Conservation (phyloP, 345 rosid species). For the Aurinia saxatilis region DNA sequence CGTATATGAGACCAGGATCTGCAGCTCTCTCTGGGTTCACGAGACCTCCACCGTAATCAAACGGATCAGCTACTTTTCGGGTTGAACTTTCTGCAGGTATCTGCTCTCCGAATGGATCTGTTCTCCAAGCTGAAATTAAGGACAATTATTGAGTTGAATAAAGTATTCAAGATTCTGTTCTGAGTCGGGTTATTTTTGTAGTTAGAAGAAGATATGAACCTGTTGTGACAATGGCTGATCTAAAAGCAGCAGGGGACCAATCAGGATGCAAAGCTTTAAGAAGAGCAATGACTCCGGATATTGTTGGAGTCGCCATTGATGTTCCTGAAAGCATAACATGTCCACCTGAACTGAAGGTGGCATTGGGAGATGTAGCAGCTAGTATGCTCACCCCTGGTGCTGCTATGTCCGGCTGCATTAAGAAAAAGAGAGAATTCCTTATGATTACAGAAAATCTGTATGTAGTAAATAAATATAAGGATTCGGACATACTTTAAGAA, state of each 20-base stretch:
- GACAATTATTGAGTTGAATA: not conserved
- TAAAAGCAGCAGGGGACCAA: too few species aligned
- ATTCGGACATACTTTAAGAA: slow-evolving; percentile 12
- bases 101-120: slow-evolving; percentile 31
- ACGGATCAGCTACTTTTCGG: slow-evolving; percentile 37
- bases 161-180: too few species aligned
- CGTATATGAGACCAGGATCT: slow-evolving; percentile 56
- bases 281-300: too few species aligned
- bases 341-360: not conserved
- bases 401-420: slow-evolving; percentile 33
- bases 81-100: slow-evolving; percentile 40
- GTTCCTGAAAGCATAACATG: slow-evolving; percentile 26
- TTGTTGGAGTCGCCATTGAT: slow-evolving; percentile 39
- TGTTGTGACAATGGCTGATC: too few species aligned
- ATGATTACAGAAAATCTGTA: not conserved
- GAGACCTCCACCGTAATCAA: slow-evolving; percentile 60
- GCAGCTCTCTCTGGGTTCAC: slow-evolving; percentile 48
- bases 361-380: slow-evolving; percentile 30
- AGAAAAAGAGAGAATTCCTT: not conserved
- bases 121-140: slow-evolving; percentile 29
- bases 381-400: slow-evolving; percentile 41
- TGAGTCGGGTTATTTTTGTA: too few species aligned
- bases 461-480: not conserved
- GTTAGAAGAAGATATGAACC: too few species aligned
- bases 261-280: too few species aligned